Evolutionary conservation across 2,329 filamentous ascomycete species (phyloP).

Genomic region (Cercospora beticola): DNA sequence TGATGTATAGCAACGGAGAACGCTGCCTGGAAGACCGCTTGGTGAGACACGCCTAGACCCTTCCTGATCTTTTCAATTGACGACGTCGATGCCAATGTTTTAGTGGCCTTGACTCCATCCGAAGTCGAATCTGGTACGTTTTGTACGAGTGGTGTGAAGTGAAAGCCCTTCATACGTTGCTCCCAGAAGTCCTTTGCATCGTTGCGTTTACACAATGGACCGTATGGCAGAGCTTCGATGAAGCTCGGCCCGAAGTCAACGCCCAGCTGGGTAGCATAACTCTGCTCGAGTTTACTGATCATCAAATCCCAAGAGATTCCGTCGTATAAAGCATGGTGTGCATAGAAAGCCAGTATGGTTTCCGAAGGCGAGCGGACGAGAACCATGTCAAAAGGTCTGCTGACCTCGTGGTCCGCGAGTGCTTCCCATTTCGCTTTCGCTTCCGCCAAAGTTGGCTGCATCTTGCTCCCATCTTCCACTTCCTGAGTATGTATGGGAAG

Average conservation of each 20-base stretch:
- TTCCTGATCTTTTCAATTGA: constrained; percentile 49
- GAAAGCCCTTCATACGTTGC: constrained; percentile 48
- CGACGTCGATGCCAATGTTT: background rate
- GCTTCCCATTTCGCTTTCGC: constrained; percentile 55
- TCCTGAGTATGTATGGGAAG: constrained; percentile 45
- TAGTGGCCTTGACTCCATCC: background rate
- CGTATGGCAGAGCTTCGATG: constrained; percentile 64
- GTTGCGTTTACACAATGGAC: constrained; percentile 59
- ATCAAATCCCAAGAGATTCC: constrained; percentile 73
- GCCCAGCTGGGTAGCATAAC: constrained; percentile 45
- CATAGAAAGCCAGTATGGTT: constrained; percentile 58
- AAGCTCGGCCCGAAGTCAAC: constrained; percentile 55
- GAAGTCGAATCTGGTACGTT: background rate
- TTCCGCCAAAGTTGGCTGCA: constrained; percentile 40
- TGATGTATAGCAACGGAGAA: constrained; percentile 66
- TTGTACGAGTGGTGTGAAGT: constrained; percentile 16
- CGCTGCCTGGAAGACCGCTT: constrained; percentile 72
- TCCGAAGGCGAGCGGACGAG: constrained; percentile 39
- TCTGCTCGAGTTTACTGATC: constrained; percentile 56
- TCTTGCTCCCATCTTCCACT: constrained; percentile 29
- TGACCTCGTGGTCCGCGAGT: constrained; percentile 52
- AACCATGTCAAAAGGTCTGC: constrained; percentile 55
- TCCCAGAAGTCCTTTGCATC: constrained; percentile 67
- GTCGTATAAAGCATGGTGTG: constrained; percentile 88
- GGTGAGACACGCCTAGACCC: constrained; percentile 69